Evolutionary conservation across 1,139 yeast genomes (phyloP), one percentile per base, ranked within the genome.

Genomic region (Yamadazyma songkhlaensis): DNA sequence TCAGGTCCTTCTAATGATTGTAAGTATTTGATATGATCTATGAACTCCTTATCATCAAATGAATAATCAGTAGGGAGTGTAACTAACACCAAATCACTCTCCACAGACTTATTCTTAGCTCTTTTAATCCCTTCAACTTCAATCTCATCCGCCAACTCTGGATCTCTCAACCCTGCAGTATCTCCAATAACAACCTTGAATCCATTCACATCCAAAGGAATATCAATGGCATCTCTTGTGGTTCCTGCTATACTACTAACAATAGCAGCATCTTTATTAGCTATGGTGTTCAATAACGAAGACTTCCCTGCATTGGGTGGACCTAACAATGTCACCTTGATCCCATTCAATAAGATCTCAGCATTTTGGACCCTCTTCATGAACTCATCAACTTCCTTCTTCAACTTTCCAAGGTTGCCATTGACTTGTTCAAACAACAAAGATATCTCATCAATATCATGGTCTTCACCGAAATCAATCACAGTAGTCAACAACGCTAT

Each of bases 241-340:
- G 98, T 92, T 0, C 99, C 99, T 1, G 96, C 95, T 3, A 86
- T 77, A 35, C 81, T 81, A 53, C 96, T 88, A 0, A 94, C 98
- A 29, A 92, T 89, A 0, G 97, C 95, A 9, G 90, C 87, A 28
- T 90, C 95, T 35, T 85, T 77, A 43, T 82, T 75, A 0, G 92
- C 88, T 10, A 92, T 61, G 9, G 63, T 54, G 51, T 94, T 92
- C 34, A 92, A 60, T 10, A 92, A 62, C 0, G 96, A 86, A 2
- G 97, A 89, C 55, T 92, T 92, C 0, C 99, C 99, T 1, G 96
- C 97, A 59, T 92, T 92, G 1, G 98, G 97, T 4, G 96, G 95
- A 0, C 98, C 99, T 14, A 90, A 49, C 14, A 92, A 63, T 0
- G 84, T 80, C 29, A 90, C 54, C 43, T 77, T 79, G 30, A 92